A percentile compares a stretch with the other conserved stretches of the same genome.
Evolutionary conservation across 768 basidiomycete genomes (phyloP).

Genomic region (Phlegmacium glaucopus): DNA sequence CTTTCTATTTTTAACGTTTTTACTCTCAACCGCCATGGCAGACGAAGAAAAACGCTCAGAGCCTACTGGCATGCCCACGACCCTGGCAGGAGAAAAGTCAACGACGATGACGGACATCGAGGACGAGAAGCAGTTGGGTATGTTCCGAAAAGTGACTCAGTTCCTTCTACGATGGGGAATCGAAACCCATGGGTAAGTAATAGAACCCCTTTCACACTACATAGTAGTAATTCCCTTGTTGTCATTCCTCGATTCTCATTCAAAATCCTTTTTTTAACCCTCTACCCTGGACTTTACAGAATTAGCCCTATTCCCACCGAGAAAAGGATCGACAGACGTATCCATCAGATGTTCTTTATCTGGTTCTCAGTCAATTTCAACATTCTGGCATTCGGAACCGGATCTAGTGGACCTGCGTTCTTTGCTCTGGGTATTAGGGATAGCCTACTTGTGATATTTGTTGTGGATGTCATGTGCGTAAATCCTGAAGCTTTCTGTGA

Average conservation of each 20-base stretch:
- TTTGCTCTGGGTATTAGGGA: slow-evolving; percentile 53
- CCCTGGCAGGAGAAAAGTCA: too few relatives aligned
- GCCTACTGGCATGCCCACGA: background rate
- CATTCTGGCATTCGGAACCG: slow-evolving; percentile 58
- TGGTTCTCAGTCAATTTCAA: slow-evolving; percentile 75
- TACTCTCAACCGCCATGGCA: too few relatives aligned
- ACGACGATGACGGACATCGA: background rate
- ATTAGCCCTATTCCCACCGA: slow-evolving; percentile 50
- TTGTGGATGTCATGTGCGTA: slow-evolving; percentile 41
- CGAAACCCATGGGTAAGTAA: slow-evolving; percentile 16
- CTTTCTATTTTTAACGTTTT: too few relatives aligned
- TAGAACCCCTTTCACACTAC: too few relatives aligned
- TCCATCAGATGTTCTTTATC: slow-evolving; percentile 65
- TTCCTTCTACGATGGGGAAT: slow-evolving; percentile 14
- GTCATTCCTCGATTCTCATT: too few relatives aligned
- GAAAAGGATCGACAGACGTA: slow-evolving; percentile 52
- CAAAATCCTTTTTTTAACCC: too few relatives aligned
- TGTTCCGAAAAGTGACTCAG: slow-evolving; percentile 8
- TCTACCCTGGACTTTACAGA: slow-evolving; percentile 22
- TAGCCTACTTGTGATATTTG: slow-evolving; percentile 45
- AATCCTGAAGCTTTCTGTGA: background rate
- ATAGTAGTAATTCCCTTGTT: too few relatives aligned
- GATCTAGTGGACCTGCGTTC: slow-evolving; percentile 55
- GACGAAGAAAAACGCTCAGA: background rate
- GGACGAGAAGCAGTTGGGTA: slow-evolving; percentile 4